Evolutionary conservation across 768 basidiomycete genomes (phyloP).

Genomic region (Mycena albidolilacea): DNA sequence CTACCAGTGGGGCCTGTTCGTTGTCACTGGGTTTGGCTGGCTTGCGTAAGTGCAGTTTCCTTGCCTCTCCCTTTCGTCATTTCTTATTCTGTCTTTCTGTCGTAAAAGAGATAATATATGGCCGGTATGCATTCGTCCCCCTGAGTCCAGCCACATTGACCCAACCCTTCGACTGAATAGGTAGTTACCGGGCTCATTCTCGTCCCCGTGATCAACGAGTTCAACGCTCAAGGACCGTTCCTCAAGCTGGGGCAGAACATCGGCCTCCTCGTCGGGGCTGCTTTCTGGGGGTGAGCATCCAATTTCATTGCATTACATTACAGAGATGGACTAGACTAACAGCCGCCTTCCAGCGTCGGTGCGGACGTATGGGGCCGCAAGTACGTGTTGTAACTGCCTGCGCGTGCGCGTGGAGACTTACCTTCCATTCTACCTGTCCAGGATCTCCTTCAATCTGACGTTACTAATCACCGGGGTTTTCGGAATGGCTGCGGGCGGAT

Average conservation of each 20-base stretch:
- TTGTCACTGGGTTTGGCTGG: conserved; percentile 60
- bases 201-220: conserved; percentile 64
- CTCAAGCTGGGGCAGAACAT: conserved; percentile 67
- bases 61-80: background rate
- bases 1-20: conserved; percentile 60
- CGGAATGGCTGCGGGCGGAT: conserved; percentile 64
- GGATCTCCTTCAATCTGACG: conserved; percentile 50
- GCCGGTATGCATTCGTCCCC: background rate
- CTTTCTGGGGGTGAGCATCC: background rate
- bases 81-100: background rate
- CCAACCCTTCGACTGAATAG: conserved; percentile 41
- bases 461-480: conserved; percentile 69
- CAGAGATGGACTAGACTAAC: background rate
- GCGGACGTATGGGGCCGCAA: conserved; percentile 23
- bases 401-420: too few relatives aligned
- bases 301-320: too few relatives aligned
- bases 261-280: conserved; percentile 63
- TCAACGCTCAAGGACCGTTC: conserved; percentile 62
- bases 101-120: conserved; percentile 17
- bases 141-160: background rate
- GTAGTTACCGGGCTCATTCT: conserved; percentile 61
- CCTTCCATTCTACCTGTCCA: background rate
- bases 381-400: background rate
- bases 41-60: conserved; percentile 50
- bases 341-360: background rate